Evolutionary conservation across 2,329 filamentous ascomycete species (phyloP).

Genomic region (Neoascochyta sp.): DNA sequence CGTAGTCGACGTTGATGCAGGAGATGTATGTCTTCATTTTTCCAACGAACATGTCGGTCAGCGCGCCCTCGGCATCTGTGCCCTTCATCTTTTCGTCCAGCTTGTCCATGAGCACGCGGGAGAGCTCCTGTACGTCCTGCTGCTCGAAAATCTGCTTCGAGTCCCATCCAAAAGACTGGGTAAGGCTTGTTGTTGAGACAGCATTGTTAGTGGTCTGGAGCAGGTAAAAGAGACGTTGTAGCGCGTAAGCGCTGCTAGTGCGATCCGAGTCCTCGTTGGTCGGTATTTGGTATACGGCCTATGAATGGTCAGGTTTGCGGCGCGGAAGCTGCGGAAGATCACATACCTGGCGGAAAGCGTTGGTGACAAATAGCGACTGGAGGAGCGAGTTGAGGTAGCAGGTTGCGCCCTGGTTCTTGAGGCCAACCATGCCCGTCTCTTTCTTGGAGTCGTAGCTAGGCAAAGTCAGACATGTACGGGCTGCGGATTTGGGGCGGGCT

Average conservation of each 20-base stretch:
- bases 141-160: slow-evolving; percentile 97
- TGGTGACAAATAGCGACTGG: slow-evolving; percentile 53
- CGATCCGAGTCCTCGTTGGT: slow-evolving; percentile 79
- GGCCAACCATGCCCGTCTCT: slow-evolving; percentile 92
- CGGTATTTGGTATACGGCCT: slow-evolving; percentile 96
- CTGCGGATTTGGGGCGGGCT: slow-evolving; percentile 7
- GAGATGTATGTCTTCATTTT: slow-evolving; percentile 99
- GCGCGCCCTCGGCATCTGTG: slow-evolving; percentile 81
- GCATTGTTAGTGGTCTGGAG: slow-evolving; percentile 81
- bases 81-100: slow-evolving; percentile 99
- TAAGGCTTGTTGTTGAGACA: slow-evolving; percentile 88
- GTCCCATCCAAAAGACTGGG: slow-evolving; percentile 97
- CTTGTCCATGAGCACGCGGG: slow-evolving; percentile 92
- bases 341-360: slow-evolving; percentile 83
- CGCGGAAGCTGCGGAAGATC: no score
- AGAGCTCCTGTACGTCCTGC: slow-evolving; percentile 96
- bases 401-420: slow-evolving; percentile 90
- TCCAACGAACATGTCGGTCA: slow-evolving; percentile 89
- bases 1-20: slow-evolving; percentile 97
- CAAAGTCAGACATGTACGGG: slow-evolving; percentile 1
- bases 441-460: slow-evolving; percentile 93
- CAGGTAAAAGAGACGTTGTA: slow-evolving; percentile 92
- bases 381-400: slow-evolving; percentile 52
- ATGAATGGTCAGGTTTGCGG: slow-evolving; percentile 7
- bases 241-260: slow-evolving; percentile 84